These are phyloP conservation scores for Aquanectria penicillioides DNA, from an alignment of 2,329 filamentous ascomycete species.

Conservation along the genomic window DNA sequence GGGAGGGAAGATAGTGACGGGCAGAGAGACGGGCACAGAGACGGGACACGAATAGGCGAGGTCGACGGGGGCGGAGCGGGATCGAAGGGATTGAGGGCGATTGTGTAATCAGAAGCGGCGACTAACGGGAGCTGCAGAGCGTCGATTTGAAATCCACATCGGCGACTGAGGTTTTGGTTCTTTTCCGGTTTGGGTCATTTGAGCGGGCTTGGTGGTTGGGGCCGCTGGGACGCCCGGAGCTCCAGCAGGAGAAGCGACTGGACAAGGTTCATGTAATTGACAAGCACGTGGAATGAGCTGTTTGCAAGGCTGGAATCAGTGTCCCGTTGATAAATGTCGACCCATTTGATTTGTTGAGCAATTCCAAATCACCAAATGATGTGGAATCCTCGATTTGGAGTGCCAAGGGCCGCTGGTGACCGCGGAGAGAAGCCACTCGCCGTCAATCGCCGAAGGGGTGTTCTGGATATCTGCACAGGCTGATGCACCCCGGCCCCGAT, in stretches of 20 bases:
- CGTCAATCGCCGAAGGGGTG: not conserved
- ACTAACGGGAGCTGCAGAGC: slow-evolving; percentile 28
- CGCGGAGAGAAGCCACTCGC: not conserved
- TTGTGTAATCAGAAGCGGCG: slow-evolving; percentile 40
- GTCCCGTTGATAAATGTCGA: too few species aligned
- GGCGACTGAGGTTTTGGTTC: slow-evolving; percentile 31
- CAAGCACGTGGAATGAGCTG: too few species aligned
- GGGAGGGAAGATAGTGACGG: not conserved
- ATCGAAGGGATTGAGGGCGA: slow-evolving; percentile 16
- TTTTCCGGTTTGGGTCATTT: slow-evolving; percentile 17
- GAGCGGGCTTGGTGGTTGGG: not conserved
- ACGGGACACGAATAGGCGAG: too few species aligned
- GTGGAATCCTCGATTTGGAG: not conserved
- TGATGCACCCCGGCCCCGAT: too few species aligned
- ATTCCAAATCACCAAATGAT: too few species aligned
- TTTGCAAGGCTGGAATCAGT: not conserved
- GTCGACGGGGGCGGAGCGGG: too few species aligned
- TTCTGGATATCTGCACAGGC: not conserved
- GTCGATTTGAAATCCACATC: slow-evolving; percentile 40
- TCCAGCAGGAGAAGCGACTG: too few species aligned
- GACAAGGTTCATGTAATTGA: too few species aligned
- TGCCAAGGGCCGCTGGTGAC: not conserved
- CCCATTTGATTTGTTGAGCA: too few species aligned
- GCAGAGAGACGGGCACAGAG: slow-evolving; percentile 21
- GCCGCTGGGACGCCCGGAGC: too few species aligned